A percentile compares a stretch with the other conserved stretches of the same genome.
phyloP scores from a whole-genome alignment of 768 basidiomycete genomes.

The Daedaleopsis nitida region DNA sequence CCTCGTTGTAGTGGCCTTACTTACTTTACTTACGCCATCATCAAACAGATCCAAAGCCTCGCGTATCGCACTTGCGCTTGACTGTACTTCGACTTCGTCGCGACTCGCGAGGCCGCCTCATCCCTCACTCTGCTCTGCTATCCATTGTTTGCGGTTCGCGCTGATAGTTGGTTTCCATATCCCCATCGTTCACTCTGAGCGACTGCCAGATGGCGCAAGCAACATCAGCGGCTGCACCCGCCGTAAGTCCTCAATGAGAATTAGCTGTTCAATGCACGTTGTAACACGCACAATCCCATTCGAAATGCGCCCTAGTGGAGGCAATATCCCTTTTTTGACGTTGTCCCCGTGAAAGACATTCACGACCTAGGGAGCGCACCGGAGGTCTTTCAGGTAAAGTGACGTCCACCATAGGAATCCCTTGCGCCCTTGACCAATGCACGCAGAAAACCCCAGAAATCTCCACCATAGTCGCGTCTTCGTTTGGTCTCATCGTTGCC shows the following conservation, averaged over 20 bases:
- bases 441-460: constrained; percentile 67
- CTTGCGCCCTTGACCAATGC: constrained; percentile 15
- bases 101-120: too few species aligned
- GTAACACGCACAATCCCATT: neutral
- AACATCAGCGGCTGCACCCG: constrained; percentile 10
- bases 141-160: too few species aligned
- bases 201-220: constrained; percentile 7
- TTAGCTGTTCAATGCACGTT: too few species aligned
- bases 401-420: neutral
- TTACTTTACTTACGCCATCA: too few species aligned
- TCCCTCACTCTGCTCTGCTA: too few species aligned
- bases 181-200: too few species aligned
- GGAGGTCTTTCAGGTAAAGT: constrained; percentile 71
- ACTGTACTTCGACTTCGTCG: too few species aligned
- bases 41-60: too few species aligned
- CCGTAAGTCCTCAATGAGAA: constrained; percentile 9
- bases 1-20: too few species aligned
- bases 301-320: constrained; percentile 38
- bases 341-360: constrained; percentile 71
- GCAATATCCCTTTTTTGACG: constrained; percentile 90
- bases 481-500: constrained; percentile 71
- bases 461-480: constrained; percentile 64
- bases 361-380: constrained; percentile 77
- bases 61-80: too few species aligned
- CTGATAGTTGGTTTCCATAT: too few species aligned